Evolutionary conservation across 441 rosid species (phyloP), one percentile per base, ranked within the genome.

Genomic region (Corymbia calophylla): DNA sequence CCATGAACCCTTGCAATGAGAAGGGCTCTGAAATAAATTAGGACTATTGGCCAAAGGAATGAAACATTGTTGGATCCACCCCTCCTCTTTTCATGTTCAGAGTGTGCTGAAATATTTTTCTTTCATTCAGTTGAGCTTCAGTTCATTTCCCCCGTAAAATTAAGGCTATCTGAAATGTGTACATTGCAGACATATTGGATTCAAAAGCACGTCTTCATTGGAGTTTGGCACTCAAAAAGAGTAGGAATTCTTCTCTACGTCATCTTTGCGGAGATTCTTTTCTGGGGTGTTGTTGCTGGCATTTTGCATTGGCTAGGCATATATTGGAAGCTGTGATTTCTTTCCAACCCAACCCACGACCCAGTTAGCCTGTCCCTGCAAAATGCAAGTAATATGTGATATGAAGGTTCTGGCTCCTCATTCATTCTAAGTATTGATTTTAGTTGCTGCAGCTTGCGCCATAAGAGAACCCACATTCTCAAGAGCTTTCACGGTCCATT

Each of bases 311-410:
- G 94, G 85, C 90, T 91, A 23, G 92, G 92, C 32, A 92, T 96
- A 35, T 95, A 96, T 47, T 97, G 99, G 99, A 97, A 96, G 95
- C 99, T 96, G 66, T 95, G 90, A 92, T 9, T 53, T 44, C 55
- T 31, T 21, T 48, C 19, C 9, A 1, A 29, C 10, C 19, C 9
- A 5, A 87, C 29, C 82, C 73, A 2, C 31, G 1, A 86, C 87
- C 47, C 13, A 55, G 66, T 86, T 53, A 55, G 17, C 64, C 18
- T 54, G 87, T 86, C n/a, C 11, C 84, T 31, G 87, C 56, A 86
- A 31, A 86, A 49, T 53, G 56, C 48, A 17, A 25, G 47, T 29
- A 31, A 2, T 19, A 25, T 32, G 35, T 86, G 3, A 49, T 25
- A 35, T 53, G 47, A 54, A 77, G 84, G 2, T 55, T 13, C 64